A percentile compares a stretch with the other conserved stretches of the same genome.
Conservation (phyloP, 2,329 filamentous ascomycete genomes). For the Colletotrichum magnum region DNA sequence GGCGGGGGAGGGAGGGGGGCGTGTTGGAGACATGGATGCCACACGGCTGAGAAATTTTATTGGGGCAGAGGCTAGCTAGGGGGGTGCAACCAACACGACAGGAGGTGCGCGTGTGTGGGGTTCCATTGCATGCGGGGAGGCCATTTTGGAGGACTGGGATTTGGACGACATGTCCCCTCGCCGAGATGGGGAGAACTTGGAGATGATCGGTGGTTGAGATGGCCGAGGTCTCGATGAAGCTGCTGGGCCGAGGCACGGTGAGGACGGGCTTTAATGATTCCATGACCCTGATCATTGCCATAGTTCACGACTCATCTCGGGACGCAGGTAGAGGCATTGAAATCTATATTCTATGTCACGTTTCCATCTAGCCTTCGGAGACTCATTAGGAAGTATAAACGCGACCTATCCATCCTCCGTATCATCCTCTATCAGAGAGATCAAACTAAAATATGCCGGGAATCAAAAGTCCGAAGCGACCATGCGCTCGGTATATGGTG, state of each 20-base stretch:
- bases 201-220: neutral
- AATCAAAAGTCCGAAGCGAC: slow-evolving; percentile 32
- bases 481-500: slow-evolving; percentile 29
- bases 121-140: slow-evolving; percentile 31
- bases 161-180: neutral
- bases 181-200: slow-evolving; percentile 9
- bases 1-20: slow-evolving; percentile 2
- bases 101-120: neutral
- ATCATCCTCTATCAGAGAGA: slow-evolving; percentile 13
- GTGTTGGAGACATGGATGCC: slow-evolving; percentile 22
- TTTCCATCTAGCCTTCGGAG: slow-evolving; percentile 31
- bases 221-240: neutral
- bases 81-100: too few species aligned
- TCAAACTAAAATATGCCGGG: slow-evolving; percentile 30
- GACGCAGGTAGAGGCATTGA: slow-evolving; percentile 23
- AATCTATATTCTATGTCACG: slow-evolving; percentile 35
- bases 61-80: slow-evolving; percentile 13
- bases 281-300: neutral
- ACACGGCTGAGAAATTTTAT: neutral
- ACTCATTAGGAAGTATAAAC: slow-evolving; percentile 32
- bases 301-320: neutral
- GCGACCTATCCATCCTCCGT: slow-evolving; percentile 21
- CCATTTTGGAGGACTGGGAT: slow-evolving; percentile 31
- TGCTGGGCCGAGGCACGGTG: neutral
- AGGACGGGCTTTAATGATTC: neutral